Base-by-base conservation (phyloP, 2,329 filamentous ascomycete species). In the Talaromyces sp. region DNA sequence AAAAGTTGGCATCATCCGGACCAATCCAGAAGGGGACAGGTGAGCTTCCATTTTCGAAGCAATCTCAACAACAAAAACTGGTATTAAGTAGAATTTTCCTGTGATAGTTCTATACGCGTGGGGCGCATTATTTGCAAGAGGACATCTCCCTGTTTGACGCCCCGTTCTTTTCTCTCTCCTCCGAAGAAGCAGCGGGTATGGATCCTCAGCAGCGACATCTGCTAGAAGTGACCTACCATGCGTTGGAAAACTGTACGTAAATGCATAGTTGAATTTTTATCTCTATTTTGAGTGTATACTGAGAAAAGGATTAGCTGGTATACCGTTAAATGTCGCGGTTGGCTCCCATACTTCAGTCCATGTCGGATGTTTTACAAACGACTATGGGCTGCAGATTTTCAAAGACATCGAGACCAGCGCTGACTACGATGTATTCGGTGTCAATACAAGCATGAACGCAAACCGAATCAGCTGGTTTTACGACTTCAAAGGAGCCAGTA, bases 231-330 rank as follows among this genome's bases (percentile, higher is more conserved):
- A 27, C 59, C 8, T 62, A 53, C 27, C 69, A 77, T 62, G 73
- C 75, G 0, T 64, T 84, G 0, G 77, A 79, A 55, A 73, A 54
- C 41, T 32, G 57, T 54, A 52, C 24, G 43, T 46, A 41, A 19
- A 56, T 56, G 35, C 35, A n/a, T 38, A 56, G 52, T 31, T 53
- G 1, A 24, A 24, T 53, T 46, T 59, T 38, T 0, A 76, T 72
- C 13, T 26, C 3, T 24, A 35, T n/a, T 31, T 60, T 1, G 59
- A 53, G 24, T 21, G 8, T 6, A 41, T 77, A 0, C 81, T 80
- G 70, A 64, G 38, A 56, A 58, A 32, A 66, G 61, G 13, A 46
- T 14, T 35, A 55, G 53, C 53, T 14, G 58, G 56, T 26, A 52
- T 59, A 14, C 51, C 32, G 7, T n/a, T 59, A 19, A 56, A 62